Base-by-base conservation (phyloP, 1,284 basidiomycete genomes). In the Golubevia pallescens region DNA sequence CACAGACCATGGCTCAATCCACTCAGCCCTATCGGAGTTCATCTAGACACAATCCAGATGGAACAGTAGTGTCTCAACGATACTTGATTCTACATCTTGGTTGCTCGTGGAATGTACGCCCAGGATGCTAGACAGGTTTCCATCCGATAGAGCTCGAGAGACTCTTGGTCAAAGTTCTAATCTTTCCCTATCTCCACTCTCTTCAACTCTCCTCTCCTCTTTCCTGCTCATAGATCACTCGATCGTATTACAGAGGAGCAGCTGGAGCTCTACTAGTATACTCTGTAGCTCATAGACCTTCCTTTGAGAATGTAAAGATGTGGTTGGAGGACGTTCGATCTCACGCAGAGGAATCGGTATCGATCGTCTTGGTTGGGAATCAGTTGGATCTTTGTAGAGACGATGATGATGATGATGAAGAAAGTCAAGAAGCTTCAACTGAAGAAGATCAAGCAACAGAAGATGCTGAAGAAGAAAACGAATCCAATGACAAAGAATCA, bases 181-280 rank as follows among this genome's bases (percentile, higher is more conserved):
- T 38, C 34, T 5, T 16, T 48, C 42, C 16, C 42, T 61, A 54
- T 16, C 16, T 4, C 20, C 6, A 0, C 59, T 64, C 57, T n/a
- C 61, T 16, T 28, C 28, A 28, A 28, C 58, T 61, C 28, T 21
- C n/a, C 28, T 61, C 10, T 28, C 10, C 13, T 23, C 63, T 14
- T 38, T 21, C 13, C 19, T n/a, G 10, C 20, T 8, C 14, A 21
- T 34, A 72, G 71, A 82, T 84, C 62, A 84, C 81, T 0, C 55
- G 79, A 8, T 76, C 73, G 4, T 84, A 84, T 60, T 84, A 81
- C 62, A 68, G 81, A 32, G 81, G 81, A 5, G 79, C 81, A 10
- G 80, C 80, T 0, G 81, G 81, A 1, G 80, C 79, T 14, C 60
- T 84, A 32, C 51, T 84, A n/a, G 81, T 84, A 4, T 84, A 80